Evolutionary conservation across 768 basidiomycete genomes (phyloP).

Genomic region (Ephemerocybe angulata): DNA sequence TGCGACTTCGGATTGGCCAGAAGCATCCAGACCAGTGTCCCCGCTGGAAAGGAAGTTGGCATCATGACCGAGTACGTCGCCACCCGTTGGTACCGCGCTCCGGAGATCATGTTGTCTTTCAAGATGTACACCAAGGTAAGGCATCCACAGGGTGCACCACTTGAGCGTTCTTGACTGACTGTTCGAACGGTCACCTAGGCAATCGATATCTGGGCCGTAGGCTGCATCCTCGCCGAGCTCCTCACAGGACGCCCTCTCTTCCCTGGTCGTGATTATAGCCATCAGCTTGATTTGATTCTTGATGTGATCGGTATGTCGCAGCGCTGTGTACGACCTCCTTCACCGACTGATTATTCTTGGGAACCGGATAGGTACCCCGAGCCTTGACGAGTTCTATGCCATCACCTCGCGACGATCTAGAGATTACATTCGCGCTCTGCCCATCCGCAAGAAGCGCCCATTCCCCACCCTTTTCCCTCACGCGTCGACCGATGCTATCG

Average conservation of each 20-base stretch:
- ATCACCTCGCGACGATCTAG: slow-evolving; percentile 82
- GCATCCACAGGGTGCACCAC: no score
- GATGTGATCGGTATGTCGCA: slow-evolving; percentile 67
- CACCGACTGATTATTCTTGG: background rate
- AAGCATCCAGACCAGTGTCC: slow-evolving; percentile 52
- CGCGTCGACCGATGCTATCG: slow-evolving; percentile 68
- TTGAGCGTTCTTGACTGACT: slow-evolving; percentile 1
- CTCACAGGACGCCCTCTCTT: slow-evolving; percentile 79
- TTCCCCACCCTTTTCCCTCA: slow-evolving; percentile 76
- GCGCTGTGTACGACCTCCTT: background rate
- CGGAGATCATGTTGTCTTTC: slow-evolving; percentile 94
- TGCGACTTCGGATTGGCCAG: slow-evolving; percentile 87
- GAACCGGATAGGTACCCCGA: slow-evolving; percentile 60
- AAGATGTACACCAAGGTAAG: slow-evolving; percentile 85
- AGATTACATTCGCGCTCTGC: slow-evolving; percentile 84
- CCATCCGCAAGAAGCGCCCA: slow-evolving; percentile 71
- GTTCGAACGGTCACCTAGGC: slow-evolving; percentile 25
- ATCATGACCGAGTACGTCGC: slow-evolving; percentile 86
- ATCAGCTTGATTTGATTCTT: slow-evolving; percentile 84
- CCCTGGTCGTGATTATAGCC: slow-evolving; percentile 83
- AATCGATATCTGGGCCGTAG: slow-evolving; percentile 75
- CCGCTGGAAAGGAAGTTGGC: slow-evolving; percentile 59
- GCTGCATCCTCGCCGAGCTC: slow-evolving; percentile 79
- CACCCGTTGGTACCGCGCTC: slow-evolving; percentile 90
- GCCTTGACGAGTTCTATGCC: slow-evolving; percentile 86